phyloP scores from a whole-genome alignment of 345 rosid genomes.

The Citrus unshiu region DNA sequence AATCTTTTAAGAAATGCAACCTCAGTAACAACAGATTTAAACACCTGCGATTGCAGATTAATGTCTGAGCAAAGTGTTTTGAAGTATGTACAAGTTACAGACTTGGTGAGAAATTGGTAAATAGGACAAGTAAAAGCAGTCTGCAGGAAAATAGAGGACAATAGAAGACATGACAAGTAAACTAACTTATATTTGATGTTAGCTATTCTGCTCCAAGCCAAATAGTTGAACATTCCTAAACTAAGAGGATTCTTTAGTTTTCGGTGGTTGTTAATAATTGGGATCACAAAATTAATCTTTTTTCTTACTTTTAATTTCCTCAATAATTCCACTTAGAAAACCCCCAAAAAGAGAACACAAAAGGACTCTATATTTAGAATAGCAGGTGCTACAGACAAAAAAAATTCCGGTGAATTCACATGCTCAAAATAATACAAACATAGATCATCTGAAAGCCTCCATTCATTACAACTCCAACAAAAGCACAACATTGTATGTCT shows the following conservation, averaged over 20 bases:
- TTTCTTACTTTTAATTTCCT: not conserved
- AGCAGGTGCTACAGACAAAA: conserved; percentile 4
- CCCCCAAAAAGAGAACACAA: not conserved
- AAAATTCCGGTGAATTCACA: conserved; percentile 22
- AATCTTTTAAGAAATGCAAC: too few relatives aligned
- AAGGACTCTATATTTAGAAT: not conserved
- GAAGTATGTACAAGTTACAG: not conserved
- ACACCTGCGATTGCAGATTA: not conserved
- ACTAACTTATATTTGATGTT: not conserved
- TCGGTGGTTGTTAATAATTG: not conserved
- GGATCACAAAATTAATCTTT: not conserved
- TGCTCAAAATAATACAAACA: conserved; percentile 19
- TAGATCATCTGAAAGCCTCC: conserved; percentile 18
- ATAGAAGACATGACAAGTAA: not conserved
- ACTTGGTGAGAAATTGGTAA: not conserved
- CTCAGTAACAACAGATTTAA: not conserved
- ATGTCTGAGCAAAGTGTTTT: not conserved
- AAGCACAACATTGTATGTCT: conserved; percentile 1
- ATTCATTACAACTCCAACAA: conserved; percentile 2
- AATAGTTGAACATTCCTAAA: not conserved
- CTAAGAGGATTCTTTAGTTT: not conserved
- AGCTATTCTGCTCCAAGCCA: not conserved
- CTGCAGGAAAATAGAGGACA: not conserved
- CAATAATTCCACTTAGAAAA: conserved; percentile 5
- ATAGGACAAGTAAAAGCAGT: not conserved